Conservation (phyloP, 2,329 filamentous ascomycete genomes). For the Proliferodiscus dingleyae region DNA sequence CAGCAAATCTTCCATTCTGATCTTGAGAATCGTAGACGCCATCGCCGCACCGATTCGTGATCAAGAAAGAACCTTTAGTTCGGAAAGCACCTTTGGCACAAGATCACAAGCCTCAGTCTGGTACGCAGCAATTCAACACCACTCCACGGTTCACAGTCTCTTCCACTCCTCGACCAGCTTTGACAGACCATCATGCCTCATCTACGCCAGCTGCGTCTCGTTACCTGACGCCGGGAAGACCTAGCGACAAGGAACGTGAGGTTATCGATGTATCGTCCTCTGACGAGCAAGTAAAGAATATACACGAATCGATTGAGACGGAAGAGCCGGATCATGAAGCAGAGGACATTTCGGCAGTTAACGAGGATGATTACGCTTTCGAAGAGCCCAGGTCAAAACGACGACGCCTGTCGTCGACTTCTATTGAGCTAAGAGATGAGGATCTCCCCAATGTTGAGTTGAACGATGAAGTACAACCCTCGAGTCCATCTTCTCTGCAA, state of each 20-base stretch:
- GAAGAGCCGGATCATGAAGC: conserved; percentile 16
- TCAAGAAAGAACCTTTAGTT: conserved; percentile 24
- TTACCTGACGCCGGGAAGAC: conserved; percentile 24
- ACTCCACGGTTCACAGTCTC: conserved; percentile 31
- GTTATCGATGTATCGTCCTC: conserved; percentile 20
- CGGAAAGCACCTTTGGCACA: conserved; percentile 20
- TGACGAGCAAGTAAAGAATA: conserved; percentile 15
- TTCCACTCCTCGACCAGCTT: conserved; percentile 25
- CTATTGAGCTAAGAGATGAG: conserved; percentile 6
- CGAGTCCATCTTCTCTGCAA: conserved; percentile 13
- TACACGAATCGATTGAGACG: conserved; percentile 26
- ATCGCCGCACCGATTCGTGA: conserved; percentile 34
- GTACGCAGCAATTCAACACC: conserved; percentile 30
- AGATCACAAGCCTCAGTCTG: conserved; percentile 20
- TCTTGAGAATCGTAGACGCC: conserved; percentile 29
- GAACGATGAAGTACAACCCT: conserved; percentile 9
- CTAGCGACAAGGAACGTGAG: conserved; percentile 19
- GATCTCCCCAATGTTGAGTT: conserved; percentile 6
- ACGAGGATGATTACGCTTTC: conserved; percentile 21
- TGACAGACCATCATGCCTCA: conserved; percentile 19
- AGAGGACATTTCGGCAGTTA: conserved; percentile 14
- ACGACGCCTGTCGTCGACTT: conserved; percentile 24
- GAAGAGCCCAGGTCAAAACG: conserved; percentile 24
- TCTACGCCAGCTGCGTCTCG: conserved; percentile 25
- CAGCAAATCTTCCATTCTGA: conserved; percentile 10